Base-by-base conservation (phyloP, 352 stramenopile species). In the Phytophthora ramorum region DNA sequence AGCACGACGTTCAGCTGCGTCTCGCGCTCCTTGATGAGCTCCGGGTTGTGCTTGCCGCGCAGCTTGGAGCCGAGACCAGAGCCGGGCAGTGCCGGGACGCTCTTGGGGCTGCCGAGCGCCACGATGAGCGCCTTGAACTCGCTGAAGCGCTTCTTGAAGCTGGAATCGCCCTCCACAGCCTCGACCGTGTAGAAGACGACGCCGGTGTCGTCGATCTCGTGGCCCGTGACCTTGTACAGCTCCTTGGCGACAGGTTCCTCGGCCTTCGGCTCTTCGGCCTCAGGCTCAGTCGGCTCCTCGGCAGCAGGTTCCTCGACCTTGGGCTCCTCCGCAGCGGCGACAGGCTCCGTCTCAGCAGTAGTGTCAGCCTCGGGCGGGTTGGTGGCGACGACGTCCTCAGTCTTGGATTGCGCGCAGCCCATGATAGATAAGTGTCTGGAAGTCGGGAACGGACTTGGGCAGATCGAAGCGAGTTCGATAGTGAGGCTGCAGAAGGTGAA, bases 101-200 rank as follows among this genome's bases (percentile, higher is more conserved):
- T 55, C 22, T 69, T 69, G 3, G 66, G 63, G 32, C 55, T 75
- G 28, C 63, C 57, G 0, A 93, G 69, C 9, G 64, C 62, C 9
- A 66, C 63, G 53, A 94, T 79, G 8, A 95, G 69, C 38, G 70
- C 58, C 76, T 94, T 94, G 59, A 95, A 95, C 63, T 94, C 87
- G 58, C 85, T 92, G 72, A 80, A 93, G 63, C 85, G 85, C 67
- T 86, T 90, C 69, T 92, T 90, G 50, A 89, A 68, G 24, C 52
- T 52, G 12, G 13, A 56, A 4, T 76, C 66, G 43, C 70, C 69
- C 26, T 89, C 71, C 0, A 49, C 54, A 2, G 76, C 32, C 51
- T 90, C 73, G 26, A 95, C 54, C 10, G 75, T 61, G 83, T 95
- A 95, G 48, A 81, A 90, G 2, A 93, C 87, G 7, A 92, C 71